These are phyloP conservation scores for Eucalyptus pauciflora DNA, from an alignment of 345 rosid genomes.

Conservation along the genomic window DNA sequence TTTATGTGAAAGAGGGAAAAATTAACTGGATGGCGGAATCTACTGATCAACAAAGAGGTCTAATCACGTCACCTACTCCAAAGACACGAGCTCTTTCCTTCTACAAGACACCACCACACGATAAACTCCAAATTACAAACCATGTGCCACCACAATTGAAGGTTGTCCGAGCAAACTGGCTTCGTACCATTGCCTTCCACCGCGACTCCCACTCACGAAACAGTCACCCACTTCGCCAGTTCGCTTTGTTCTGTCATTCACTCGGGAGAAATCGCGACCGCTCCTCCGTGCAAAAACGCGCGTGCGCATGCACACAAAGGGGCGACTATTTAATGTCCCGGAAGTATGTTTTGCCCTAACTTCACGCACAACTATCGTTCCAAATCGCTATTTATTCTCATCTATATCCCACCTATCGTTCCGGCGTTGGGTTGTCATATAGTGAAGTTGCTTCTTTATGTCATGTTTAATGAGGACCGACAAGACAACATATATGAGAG, in stretches of 20 bases:
- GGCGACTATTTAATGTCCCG: neutral
- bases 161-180: neutral
- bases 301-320: neutral
- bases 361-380: neutral
- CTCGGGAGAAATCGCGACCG: neutral
- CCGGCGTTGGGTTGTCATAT: neutral
- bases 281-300: neutral
- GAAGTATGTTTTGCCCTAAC: neutral
- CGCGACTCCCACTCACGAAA: neutral
- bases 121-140: neutral
- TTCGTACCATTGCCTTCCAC: neutral
- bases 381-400: neutral
- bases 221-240: neutral
- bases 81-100: neutral
- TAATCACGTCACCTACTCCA: neutral
- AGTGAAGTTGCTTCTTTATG: neutral
- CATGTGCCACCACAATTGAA: neutral
- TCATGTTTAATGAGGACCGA: neutral
- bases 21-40: neutral
- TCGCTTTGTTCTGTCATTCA: neutral
- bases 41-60: neutral
- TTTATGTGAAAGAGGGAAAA: neutral
- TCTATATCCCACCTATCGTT: neutral
- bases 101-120: neutral
- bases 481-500: neutral